Conservation (phyloP, 1,139 yeast genomes). For the Taphrina flavorubra region DNA sequence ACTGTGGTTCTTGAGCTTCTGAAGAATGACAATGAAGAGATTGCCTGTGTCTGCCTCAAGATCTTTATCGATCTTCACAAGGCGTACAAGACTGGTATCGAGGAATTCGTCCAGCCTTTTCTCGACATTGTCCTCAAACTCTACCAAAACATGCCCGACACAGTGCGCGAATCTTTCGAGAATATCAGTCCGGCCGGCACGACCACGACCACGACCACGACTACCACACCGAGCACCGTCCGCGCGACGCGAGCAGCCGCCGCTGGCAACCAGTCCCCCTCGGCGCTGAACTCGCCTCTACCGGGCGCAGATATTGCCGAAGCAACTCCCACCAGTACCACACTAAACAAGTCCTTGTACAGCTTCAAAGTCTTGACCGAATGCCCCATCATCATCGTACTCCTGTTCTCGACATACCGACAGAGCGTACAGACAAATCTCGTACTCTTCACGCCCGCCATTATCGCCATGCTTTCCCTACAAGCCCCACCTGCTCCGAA, state of each 20-base stretch:
- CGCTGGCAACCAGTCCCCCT: conserved; percentile 17
- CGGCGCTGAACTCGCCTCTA: conserved; percentile 55
- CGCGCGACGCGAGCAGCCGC: conserved; percentile 12
- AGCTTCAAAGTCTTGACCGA: conserved; percentile 94
- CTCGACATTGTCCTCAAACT: conserved; percentile 75
- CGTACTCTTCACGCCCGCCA: conserved; percentile 79
- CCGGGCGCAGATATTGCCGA: conserved; percentile 50
- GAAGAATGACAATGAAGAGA: conserved; percentile 81
- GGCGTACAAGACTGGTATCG: conserved; percentile 71
- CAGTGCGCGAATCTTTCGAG: conserved; percentile 69
- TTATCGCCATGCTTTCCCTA: conserved; percentile 72
- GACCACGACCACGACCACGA: not conserved
- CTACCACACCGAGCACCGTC: not conserved
- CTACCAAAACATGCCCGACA: conserved; percentile 78
- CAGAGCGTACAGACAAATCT: conserved; percentile 72
- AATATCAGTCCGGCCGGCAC: conserved; percentile 42
- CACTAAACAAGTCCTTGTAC: conserved; percentile 63
- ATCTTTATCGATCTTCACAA: conserved; percentile 87
- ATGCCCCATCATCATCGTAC: conserved; percentile 95
- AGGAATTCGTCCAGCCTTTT: conserved; percentile 78
- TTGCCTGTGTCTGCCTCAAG: conserved; percentile 90
- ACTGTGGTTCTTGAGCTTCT: conserved; percentile 12
- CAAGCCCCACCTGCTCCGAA: conserved; percentile 82
- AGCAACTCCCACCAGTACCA: conserved; percentile 53
- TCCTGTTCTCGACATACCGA: conserved; percentile 85